These are phyloP conservation scores for Solanum sitiens DNA, from an alignment of 257 asterid species.

Conservation along the genomic window DNA sequence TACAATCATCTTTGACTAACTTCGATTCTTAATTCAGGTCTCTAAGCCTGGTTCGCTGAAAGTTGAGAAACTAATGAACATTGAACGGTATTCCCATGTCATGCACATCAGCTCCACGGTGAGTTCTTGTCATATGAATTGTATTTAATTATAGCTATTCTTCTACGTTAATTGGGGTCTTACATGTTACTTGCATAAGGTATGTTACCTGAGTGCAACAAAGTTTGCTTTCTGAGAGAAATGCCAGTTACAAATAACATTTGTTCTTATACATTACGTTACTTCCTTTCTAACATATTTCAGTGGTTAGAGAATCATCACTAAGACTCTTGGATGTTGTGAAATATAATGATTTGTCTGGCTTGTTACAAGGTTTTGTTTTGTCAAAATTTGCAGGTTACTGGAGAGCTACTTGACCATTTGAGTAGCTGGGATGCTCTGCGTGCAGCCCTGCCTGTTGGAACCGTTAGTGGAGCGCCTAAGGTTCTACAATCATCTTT, in stretches of 20 bases:
- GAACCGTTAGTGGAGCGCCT: slow-evolving; percentile 99
- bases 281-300: not conserved
- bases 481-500: slow-evolving; percentile 45
- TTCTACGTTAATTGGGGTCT: not conserved
- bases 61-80: slow-evolving; percentile 87
- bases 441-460: slow-evolving; percentile 96
- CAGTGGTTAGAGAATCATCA: not conserved
- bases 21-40: slow-evolving; percentile 43
- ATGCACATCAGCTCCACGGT: slow-evolving; percentile 99
- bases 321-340: not conserved
- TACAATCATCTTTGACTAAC: not conserved
- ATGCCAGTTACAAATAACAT: not conserved
- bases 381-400: slow-evolving; percentile 39
- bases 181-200: not conserved
- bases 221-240: not conserved
- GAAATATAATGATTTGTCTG: not conserved
- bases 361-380: not conserved
- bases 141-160: not conserved
- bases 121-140: slow-evolving; percentile 14
- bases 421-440: slow-evolving; percentile 95
- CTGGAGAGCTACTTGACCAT: slow-evolving; percentile 65
- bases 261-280: too few relatives aligned
- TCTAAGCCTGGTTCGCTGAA: slow-evolving; percentile 88
- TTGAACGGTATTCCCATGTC: slow-evolving; percentile 98
- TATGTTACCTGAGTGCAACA: not conserved